Base-by-base conservation (phyloP, 176 grass and related monocot species). In the Bolboschoenus planiculmis region DNA sequence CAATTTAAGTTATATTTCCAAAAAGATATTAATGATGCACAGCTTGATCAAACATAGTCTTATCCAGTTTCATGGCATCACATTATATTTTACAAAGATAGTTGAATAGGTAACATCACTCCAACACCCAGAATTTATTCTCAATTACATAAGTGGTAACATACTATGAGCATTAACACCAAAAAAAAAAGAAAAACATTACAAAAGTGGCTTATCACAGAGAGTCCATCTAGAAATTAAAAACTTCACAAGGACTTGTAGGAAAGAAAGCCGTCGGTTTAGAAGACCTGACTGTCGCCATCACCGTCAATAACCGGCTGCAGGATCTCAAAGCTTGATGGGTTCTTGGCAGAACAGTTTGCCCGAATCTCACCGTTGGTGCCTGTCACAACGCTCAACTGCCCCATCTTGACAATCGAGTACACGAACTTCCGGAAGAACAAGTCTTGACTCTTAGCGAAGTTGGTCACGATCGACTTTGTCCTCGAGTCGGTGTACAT, bases 321-420 rank as follows among this genome's bases (percentile, higher is more conserved):
- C n/a, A 81, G 11, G 55, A 81, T 63, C 2, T 63, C 78, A 26
- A 37, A 3, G 21, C 39, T 5, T 27, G 79, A 43, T 4, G 79
- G 56, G n/a, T 81, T 81, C 79, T 63, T 81, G 21, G 36, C 88
- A 2, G 90, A 90, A 85, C 93, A 96, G 72, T 96, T 89, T 1
- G 65, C 39, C 0, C 93, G 81, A 20, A 97, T 56, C 76, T 97
- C 88, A 0, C 90, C 93, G 5, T 87, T 20, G 3, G 16, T n/a
- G 0, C 80, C 90, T 0, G 93, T 96, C 58, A 96, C 31, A 74
- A 92, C 90, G 2, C 72, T 55, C 87, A 97, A 83, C 90, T 89
- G 87, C 7, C 93, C 90, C 93, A 97, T 97, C 90, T 97, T 97
- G 0, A 90, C 85, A 5, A 89, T 65, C 0, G 93, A 97, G 80